Conservation (phyloP, 768 basidiomycete species). For the Russula emetica region DNA sequence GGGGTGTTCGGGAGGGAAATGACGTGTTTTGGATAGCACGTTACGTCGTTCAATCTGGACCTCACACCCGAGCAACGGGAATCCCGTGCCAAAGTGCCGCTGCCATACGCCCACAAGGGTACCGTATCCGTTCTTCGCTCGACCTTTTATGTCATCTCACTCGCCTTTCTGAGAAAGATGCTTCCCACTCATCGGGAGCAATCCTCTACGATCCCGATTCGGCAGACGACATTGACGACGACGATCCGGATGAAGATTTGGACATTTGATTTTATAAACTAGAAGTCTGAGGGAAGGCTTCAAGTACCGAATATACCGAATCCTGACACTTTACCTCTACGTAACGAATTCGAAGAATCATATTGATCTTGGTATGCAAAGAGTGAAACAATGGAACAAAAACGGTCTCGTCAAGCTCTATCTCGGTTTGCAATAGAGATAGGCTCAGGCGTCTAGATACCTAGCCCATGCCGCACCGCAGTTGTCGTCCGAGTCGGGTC, state of each 20-base stretch:
- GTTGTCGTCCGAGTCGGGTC: neutral
- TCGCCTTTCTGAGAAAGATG: constrained; percentile 25
- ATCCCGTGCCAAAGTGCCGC: constrained; percentile 73
- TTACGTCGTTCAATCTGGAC: constrained; percentile 73
- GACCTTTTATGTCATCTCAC: constrained; percentile 37
- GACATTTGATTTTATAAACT: constrained; percentile 52
- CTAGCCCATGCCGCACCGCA: neutral
- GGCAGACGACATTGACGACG: constrained; percentile 91
- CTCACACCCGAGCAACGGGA: constrained; percentile 79
- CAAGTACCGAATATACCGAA: constrained; percentile 11
- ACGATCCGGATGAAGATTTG: constrained; percentile 93
- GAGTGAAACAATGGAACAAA: neutral
- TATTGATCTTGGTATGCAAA: neutral
- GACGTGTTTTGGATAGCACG: constrained; percentile 30
- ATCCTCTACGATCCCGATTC: constrained; percentile 92
- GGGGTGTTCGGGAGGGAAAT: neutral
- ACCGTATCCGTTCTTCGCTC: constrained; percentile 11
- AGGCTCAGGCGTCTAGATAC: neutral
- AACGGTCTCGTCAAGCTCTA: neutral
- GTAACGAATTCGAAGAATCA: neutral
- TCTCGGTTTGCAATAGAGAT: neutral
- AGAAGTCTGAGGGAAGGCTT: constrained; percentile 1
- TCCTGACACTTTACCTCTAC: neutral
- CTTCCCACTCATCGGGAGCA: constrained; percentile 36
- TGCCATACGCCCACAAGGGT: constrained; percentile 91